Percentiles rank a stretch among this genome's conserved stretches.
phyloP scores from a whole-genome alignment of 2,329 filamentous ascomycete species.

The Ceratocystis diversiconidia region DNA sequence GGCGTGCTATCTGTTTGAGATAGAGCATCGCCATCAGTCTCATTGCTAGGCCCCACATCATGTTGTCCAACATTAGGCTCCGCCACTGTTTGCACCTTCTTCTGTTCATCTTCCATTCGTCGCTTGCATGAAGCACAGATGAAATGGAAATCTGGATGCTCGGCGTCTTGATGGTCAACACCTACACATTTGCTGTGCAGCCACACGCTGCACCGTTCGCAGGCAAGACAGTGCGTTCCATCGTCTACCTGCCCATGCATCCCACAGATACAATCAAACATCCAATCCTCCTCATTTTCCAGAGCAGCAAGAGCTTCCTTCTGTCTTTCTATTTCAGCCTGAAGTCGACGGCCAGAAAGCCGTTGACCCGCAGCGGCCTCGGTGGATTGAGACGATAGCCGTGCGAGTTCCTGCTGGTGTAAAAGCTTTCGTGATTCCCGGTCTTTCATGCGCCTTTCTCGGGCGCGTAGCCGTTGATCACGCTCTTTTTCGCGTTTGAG shows the following conservation, averaged over 20 bases:
- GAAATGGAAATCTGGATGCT: conserved; percentile 76
- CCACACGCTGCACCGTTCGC: conserved; percentile 89
- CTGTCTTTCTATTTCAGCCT: conserved; percentile 66
- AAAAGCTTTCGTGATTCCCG: conserved; percentile 70
- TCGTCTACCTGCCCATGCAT: conserved; percentile 87
- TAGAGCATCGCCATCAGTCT: neutral
- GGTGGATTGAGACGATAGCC: conserved; percentile 38
- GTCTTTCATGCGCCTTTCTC: conserved; percentile 74
- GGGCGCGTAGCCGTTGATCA: conserved; percentile 64
- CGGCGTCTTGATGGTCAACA: conserved; percentile 64
- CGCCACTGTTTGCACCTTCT: conserved; percentile 37
- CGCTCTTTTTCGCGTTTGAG: conserved; percentile 54
- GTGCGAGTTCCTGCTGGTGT: conserved; percentile 70
- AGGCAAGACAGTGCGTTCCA: conserved; percentile 83
- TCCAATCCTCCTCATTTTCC: conserved; percentile 73
- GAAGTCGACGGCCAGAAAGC: conserved; percentile 32
- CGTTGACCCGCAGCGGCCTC: conserved; percentile 6
- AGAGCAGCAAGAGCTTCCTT: conserved; percentile 60
- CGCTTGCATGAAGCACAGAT: conserved; percentile 64
- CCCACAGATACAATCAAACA: conserved; percentile 89
- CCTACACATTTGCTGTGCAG: conserved; percentile 89
- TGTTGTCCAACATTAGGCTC: conserved; percentile 36
- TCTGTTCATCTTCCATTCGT: conserved; percentile 50
- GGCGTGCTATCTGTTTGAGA: neutral
- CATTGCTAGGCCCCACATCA: neutral